Conservation (phyloP, 805 yeast genomes). For the Ogataea siamensis region DNA sequence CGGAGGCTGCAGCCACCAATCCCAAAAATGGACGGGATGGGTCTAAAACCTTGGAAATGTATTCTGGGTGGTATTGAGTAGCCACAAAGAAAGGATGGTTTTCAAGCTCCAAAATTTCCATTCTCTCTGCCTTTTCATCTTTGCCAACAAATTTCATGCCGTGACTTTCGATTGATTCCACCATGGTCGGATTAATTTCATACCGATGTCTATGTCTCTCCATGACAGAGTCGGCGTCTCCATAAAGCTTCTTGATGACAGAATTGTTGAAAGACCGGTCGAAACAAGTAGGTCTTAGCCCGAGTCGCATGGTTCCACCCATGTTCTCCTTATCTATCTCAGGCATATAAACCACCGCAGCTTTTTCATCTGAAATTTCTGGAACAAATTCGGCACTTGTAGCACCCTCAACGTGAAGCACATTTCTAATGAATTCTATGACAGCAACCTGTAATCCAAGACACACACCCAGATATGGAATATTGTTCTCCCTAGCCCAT, state of each 20-base stretch:
- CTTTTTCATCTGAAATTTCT: slow-evolving; percentile 56
- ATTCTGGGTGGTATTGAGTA: slow-evolving; percentile 98
- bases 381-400: slow-evolving; percentile 82
- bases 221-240: slow-evolving; percentile 59
- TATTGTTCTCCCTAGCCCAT: slow-evolving; percentile 95
- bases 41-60: slow-evolving; percentile 90
- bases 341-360: slow-evolving; percentile 95
- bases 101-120: slow-evolving; percentile 88
- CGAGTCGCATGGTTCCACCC: slow-evolving; percentile 99
- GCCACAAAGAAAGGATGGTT: slow-evolving; percentile 91
- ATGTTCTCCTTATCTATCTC: slow-evolving; percentile 92
- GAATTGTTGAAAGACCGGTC: slow-evolving; percentile 57
- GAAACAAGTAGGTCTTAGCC: slow-evolving; percentile 87
- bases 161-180: slow-evolving; percentile 63
- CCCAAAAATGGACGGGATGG: slow-evolving; percentile 98
- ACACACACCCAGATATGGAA: slow-evolving; percentile 96
- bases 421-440: slow-evolving; percentile 84
- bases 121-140: slow-evolving; percentile 86
- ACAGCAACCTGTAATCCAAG: slow-evolving; percentile 97
- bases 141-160: slow-evolving; percentile 91
- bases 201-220: slow-evolving; percentile 99
- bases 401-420: slow-evolving; percentile 64
- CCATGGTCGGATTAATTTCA: slow-evolving; percentile 88
- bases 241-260: slow-evolving; percentile 74
- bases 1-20: slow-evolving; percentile 89